These are phyloP conservation scores for Bocquillonia castaneifolia DNA, from an alignment of 441 rosid species.

Conservation along the genomic window DNA sequence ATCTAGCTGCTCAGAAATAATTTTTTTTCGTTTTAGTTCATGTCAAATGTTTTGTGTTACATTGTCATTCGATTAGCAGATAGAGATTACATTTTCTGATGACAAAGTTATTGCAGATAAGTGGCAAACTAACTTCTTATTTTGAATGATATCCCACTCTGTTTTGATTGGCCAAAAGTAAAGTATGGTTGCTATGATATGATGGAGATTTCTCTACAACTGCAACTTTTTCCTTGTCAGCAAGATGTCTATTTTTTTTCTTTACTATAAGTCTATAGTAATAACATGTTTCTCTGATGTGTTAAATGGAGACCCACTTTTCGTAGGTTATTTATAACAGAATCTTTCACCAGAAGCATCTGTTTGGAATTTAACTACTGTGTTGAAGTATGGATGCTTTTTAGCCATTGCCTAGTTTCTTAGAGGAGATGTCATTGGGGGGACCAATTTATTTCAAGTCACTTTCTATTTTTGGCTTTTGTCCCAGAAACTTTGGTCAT, in stretches of 20 bases:
- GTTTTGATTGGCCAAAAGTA: background rate
- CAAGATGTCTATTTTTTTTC: background rate
- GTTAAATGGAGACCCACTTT: conserved; percentile 14
- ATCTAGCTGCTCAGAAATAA: background rate
- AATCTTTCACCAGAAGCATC: conserved; percentile 22
- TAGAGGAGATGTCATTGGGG: conserved; percentile 28
- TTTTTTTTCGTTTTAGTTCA: background rate
- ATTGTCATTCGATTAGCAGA: background rate
- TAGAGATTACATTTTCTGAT: background rate
- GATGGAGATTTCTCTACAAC: background rate
- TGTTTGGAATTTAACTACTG: conserved; percentile 40
- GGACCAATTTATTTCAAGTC: conserved; percentile 57
- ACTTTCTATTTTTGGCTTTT: conserved; percentile 55
- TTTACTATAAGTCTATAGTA: conserved; percentile 1
- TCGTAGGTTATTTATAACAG: conserved; percentile 21
- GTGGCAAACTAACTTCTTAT: background rate
- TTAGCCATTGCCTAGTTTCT: conserved; percentile 32
- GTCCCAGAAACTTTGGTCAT: conserved; percentile 56
- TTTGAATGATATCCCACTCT: conserved; percentile 1
- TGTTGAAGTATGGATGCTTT: conserved; percentile 26
- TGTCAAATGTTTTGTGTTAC: background rate
- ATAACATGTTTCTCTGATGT: conserved; percentile 16
- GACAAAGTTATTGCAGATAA: background rate
- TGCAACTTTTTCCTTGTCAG: conserved; percentile 4
- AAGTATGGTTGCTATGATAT: background rate